Conservation (phyloP, 495 filamentous ascomycete genomes). For the Talaromyces wortmannii region DNA sequence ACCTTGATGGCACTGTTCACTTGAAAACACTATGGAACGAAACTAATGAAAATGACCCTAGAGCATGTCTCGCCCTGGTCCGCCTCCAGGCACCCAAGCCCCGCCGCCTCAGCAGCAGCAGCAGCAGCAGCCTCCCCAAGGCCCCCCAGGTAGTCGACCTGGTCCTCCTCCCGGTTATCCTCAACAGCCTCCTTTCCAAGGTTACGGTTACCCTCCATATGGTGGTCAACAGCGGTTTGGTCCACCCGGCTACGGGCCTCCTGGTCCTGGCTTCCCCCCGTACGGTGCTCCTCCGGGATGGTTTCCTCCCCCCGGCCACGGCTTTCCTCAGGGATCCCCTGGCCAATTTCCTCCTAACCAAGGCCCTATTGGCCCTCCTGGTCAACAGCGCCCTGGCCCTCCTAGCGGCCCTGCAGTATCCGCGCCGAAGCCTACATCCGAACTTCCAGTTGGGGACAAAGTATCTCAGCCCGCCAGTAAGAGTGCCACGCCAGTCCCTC, state of each 20-base stretch:
- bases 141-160: conserved; percentile 23
- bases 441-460: conserved; percentile 35
- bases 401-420: conserved; percentile 11
- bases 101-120: conserved; percentile 30
- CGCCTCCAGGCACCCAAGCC: conserved; percentile 22
- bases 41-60: conserved; percentile 16
- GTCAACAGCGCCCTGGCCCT: conserved; percentile 30
- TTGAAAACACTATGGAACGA: background rate
- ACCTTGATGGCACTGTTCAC: background rate
- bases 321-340: conserved; percentile 56
- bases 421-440: conserved; percentile 29
- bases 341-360: conserved; percentile 49
- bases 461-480: conserved; percentile 26
- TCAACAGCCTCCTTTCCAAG: conserved; percentile 45
- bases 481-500: conserved; percentile 27
- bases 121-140: conserved; percentile 28
- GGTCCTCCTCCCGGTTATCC: conserved; percentile 39
- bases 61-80: conserved; percentile 33
- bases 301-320: conserved; percentile 75
- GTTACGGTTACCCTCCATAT: conserved; percentile 39
- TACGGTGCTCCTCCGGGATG: conserved; percentile 66
- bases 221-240: conserved; percentile 42
- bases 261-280: conserved; percentile 53
- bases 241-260: conserved; percentile 52
- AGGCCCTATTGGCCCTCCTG: conserved; percentile 44